Conservation (phyloP, 2,329 filamentous ascomycete genomes). For the Aureobasidium sp. region DNA sequence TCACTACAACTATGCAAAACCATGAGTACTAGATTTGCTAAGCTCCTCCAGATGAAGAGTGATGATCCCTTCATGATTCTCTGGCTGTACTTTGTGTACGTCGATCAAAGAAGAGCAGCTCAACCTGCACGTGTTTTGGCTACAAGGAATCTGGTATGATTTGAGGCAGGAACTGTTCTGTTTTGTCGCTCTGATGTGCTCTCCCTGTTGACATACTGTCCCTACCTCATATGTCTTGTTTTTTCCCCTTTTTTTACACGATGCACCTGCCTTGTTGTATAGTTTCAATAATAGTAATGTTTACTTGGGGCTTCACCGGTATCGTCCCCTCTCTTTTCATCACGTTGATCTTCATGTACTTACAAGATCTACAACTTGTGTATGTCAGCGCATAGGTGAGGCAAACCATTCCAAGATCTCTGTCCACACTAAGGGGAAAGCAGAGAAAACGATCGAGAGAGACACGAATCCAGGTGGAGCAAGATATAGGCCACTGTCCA, state of each 20-base stretch:
- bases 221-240: not conserved
- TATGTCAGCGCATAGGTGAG: too few relatives aligned
- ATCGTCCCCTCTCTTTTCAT: not conserved
- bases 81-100: not conserved
- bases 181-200: not conserved
- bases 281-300: not conserved
- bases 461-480: not conserved
- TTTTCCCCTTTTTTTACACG: not conserved
- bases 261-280: not conserved
- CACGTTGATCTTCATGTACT: not conserved
- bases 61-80: not conserved
- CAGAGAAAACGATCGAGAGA: too few relatives aligned
- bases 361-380: too few relatives aligned
- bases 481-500: not conserved
- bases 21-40: not conserved
- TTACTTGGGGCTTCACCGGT: not conserved
- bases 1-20: not conserved
- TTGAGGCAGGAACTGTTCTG: not conserved
- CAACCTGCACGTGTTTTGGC: not conserved
- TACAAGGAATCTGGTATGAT: not conserved
- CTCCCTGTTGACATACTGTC: not conserved
- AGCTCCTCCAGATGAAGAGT: not conserved
- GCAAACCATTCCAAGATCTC: too few relatives aligned
- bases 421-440: too few relatives aligned
- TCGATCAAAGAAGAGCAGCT: not conserved